Evolutionary conservation across 2,329 filamentous ascomycete genomes (phyloP).

Genomic region (Pseudocercospora cruenta): DNA sequence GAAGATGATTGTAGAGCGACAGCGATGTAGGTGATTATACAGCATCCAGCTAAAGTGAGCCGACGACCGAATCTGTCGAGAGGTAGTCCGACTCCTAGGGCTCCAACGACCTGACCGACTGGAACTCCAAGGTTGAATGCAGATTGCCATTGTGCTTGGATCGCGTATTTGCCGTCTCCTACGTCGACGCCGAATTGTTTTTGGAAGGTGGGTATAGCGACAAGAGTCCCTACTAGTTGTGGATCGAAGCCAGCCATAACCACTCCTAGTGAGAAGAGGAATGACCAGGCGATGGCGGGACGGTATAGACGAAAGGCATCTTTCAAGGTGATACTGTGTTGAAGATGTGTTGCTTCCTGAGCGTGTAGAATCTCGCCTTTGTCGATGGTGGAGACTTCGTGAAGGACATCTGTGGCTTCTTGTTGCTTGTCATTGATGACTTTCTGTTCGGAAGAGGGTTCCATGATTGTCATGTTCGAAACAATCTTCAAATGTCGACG

Average conservation of each 20-base stretch:
- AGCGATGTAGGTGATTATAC: slow-evolving; percentile 39
- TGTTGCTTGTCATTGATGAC: no score
- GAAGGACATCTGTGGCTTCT: neutral
- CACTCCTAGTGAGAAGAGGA: slow-evolving; percentile 5
- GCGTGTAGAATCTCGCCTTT: neutral
- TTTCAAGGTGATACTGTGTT: slow-evolving; percentile 6
- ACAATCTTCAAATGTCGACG: no score
- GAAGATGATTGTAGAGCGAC: slow-evolving; percentile 44
- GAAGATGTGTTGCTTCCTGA: neutral
- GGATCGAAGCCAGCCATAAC: slow-evolving; percentile 5
- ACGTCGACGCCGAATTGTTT: neutral
- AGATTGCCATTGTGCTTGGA: slow-evolving; percentile 5
- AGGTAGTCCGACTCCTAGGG: neutral
- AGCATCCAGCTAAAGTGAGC: slow-evolving; percentile 55
- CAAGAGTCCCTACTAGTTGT: neutral
- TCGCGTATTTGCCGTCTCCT: neutral
- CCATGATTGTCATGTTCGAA: no score
- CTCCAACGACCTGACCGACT: slow-evolving; percentile 4
- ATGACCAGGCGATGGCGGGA: neutral
- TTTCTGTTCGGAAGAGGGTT: no score
- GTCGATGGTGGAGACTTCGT: neutral
- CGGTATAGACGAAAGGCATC: neutral
- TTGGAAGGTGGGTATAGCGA: slow-evolving; percentile 5
- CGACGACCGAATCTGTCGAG: slow-evolving; percentile 42
- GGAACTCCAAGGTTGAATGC: neutral